Evolutionary conservation across 2,329 filamentous ascomycete genomes (phyloP).

Genomic region (Colletotrichum salicis): DNA sequence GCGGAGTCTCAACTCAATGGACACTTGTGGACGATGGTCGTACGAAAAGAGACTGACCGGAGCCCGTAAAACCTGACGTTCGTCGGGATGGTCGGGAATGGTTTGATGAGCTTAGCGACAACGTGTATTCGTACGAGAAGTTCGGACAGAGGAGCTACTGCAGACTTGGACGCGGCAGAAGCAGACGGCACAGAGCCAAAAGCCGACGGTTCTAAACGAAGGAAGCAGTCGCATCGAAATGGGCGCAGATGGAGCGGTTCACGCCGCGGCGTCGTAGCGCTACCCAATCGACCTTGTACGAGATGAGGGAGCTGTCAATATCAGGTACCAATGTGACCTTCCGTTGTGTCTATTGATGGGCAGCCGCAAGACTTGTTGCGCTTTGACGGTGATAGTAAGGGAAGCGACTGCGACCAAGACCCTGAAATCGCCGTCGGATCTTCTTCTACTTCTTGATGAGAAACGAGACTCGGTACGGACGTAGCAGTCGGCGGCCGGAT

Average conservation of each 20-base stretch:
- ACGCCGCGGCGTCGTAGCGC: neutral
- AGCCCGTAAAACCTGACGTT: neutral
- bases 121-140: neutral
- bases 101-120: neutral
- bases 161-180: neutral
- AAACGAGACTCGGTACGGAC: neutral
- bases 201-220: neutral
- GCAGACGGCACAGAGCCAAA: neutral
- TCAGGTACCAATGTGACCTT: conserved; percentile 17
- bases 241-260: too few relatives aligned
- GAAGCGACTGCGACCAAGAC: neutral
- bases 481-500: neutral
- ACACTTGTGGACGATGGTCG: neutral
- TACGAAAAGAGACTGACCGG: too few relatives aligned
- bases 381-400: conserved; percentile 7
- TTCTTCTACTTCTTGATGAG: neutral
- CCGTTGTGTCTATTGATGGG: neutral
- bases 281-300: neutral
- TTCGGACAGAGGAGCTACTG: neutral
- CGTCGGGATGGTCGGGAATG: neutral
- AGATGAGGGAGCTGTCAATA: neutral
- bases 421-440: neutral
- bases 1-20: neutral
- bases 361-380: neutral
- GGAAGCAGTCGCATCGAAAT: neutral